Conservation (phyloP, 176 grass and related monocot species). For the Zizania latifolia region DNA sequence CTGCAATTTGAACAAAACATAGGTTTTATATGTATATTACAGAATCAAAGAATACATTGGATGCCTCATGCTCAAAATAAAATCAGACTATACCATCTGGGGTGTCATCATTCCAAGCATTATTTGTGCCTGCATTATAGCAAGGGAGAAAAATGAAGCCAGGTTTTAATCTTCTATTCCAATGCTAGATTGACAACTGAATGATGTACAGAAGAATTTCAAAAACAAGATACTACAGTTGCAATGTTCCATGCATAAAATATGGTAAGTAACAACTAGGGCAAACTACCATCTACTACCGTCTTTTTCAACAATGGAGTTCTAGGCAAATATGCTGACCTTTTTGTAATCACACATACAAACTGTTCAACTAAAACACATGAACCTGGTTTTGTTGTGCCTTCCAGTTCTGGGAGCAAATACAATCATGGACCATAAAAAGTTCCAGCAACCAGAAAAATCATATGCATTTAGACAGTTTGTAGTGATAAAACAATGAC, state of each 20-base stretch:
- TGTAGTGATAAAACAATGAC: neutral
- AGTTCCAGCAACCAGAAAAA: neutral
- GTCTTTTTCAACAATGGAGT: neutral
- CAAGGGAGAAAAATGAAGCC: neutral
- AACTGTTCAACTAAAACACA: conserved; percentile 19
- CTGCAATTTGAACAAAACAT: conserved; percentile 42
- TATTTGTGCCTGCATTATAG: conserved; percentile 75
- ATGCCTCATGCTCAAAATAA: conserved; percentile 16
- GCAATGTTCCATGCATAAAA: neutral
- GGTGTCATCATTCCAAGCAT: conserved; percentile 86
- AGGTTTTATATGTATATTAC: conserved; percentile 27
- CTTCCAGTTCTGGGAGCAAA: neutral
- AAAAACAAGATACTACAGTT: conserved; percentile 18
- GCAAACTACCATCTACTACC: neutral
- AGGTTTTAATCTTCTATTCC: conserved; percentile 4
- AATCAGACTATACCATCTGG: conserved; percentile 56
- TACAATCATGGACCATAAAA: neutral
- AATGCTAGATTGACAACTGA: neutral
- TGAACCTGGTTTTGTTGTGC: neutral
- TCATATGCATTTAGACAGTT: neutral
- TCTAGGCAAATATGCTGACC: neutral
- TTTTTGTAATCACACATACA: neutral
- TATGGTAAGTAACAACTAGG: neutral
- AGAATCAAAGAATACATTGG: conserved; percentile 2
- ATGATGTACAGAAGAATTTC: conserved; percentile 8